These are phyloP conservation scores for Geotrichum histeridarum DNA, from an alignment of 1,139 yeast genomes.

Conservation along the genomic window DNA sequence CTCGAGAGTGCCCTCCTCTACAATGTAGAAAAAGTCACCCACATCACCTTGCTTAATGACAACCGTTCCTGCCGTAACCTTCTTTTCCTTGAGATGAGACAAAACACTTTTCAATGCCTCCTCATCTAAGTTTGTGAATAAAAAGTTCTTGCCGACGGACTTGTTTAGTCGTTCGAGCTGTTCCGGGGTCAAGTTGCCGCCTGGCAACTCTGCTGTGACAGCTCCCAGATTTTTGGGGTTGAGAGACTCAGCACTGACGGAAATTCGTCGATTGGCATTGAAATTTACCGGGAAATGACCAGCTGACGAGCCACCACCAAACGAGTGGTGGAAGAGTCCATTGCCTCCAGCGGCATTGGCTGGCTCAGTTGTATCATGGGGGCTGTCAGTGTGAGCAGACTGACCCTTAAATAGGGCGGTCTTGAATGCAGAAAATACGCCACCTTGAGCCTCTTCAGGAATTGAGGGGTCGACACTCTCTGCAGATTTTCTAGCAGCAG, in stretches of 20 bases:
- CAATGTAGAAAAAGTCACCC: conserved; percentile 89
- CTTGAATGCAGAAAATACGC: conserved; percentile 8
- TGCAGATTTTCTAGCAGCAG: neutral
- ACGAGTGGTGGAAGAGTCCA: conserved; percentile 9
- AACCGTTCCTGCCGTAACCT: conserved; percentile 53
- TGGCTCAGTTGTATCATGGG: neutral
- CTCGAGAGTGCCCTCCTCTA: conserved; percentile 81
- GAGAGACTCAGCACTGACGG: conserved; percentile 69
- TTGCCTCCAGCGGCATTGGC: neutral
- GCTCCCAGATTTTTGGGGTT: conserved; percentile 28
- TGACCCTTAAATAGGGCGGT: neutral
- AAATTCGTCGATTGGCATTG: conserved; percentile 79
- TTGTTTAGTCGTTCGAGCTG: conserved; percentile 66
- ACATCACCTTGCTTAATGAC: conserved; percentile 93
- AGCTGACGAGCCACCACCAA: conserved; percentile 25
- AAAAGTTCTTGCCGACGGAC: conserved; percentile 72
- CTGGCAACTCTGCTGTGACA: conserved; percentile 19
- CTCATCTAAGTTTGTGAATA: conserved; percentile 70
- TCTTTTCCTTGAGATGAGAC: conserved; percentile 72
- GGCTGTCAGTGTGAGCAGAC: neutral
- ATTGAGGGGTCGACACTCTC: conserved; percentile 15
- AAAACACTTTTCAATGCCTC: conserved; percentile 73
- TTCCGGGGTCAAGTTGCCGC: conserved; percentile 44
- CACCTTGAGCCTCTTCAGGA: conserved; percentile 2
- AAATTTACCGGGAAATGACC: conserved; percentile 36